Base-by-base conservation (phyloP, 192 early-diverging fungal genomes). In the Backusella mclennaniae region DNA sequence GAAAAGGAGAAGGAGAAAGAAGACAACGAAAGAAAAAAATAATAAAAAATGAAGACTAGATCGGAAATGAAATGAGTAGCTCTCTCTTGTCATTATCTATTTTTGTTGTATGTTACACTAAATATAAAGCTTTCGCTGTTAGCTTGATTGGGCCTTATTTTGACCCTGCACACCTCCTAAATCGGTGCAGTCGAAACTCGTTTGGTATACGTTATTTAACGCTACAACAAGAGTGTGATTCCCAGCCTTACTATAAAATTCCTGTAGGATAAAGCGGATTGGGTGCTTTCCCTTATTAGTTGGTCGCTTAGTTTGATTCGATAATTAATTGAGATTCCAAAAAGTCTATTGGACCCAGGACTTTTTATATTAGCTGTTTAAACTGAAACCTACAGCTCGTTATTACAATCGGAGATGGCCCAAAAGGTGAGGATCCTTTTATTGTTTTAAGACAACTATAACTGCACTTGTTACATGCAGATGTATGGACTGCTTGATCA, bases 181-280 rank as follows among this genome's bases (percentile, higher is more conserved):
- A 63, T 63, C 56, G 56, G 56, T 63, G 56, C 56, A 63, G 56
- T 63, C 56, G 9, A 63, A 63, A 63, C 56, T 63, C 56, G 12
- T 63, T 29, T 63, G 56, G 23, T 2, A 59, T 59, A 59, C 56
- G 12, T 59, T 21, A 59, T 23, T n/a, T 21, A 56, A 56, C 7
- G 52, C 52, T 21, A 56, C 19, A 21, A 53, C n/a, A 21, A 21
- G 52, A 9, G 21, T 56, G 8, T 56, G 19, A 56, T 23, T 59
- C 21, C 21, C 21, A 59, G 56, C 11, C 56, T 29, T 59, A 59
- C 56, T 59, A 59, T 59, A 59, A 12, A 59, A 12, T 26, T 21
- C 7, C 3, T 26, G 23, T 26, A 26, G 56, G 56, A 9, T 63
- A 63, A 29, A 63, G 56, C 21, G 3, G 56, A 63, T 63, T 63